Conservation (phyloP, 805 yeast species). For the Kluyveromyces starmeri region DNA sequence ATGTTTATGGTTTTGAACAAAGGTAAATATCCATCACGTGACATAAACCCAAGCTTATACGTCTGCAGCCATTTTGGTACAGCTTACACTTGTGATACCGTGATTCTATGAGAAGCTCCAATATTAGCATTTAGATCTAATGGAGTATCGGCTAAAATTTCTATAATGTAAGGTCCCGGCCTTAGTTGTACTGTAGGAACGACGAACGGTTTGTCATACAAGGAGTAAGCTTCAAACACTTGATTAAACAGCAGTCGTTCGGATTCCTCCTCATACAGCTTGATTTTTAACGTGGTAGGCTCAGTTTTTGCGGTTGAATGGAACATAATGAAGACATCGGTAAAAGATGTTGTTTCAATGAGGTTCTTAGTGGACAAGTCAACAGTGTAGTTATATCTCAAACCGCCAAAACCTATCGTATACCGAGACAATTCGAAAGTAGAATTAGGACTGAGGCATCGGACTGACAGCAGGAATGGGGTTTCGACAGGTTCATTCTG, state of each 20-base stretch:
- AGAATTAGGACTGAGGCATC: background rate
- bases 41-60: too few species aligned
- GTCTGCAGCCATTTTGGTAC: too few species aligned
- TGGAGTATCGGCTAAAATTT: too few species aligned
- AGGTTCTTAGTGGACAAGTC: background rate
- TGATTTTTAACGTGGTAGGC: background rate
- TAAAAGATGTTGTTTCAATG: background rate
- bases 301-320: background rate
- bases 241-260: background rate
- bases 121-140: too few species aligned
- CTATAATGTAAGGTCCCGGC: constrained; percentile 1
- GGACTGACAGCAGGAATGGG: constrained; percentile 1
- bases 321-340: background rate
- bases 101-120: background rate
- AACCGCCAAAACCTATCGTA: constrained; percentile 2
- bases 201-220: background rate
- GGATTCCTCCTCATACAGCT: background rate
- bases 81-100: background rate
- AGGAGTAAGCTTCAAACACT: background rate
- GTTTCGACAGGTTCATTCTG: background rate
- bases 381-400: background rate
- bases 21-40: too few species aligned
- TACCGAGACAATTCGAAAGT: background rate
- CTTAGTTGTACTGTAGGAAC: background rate
- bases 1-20: too few species aligned